These are phyloP conservation scores for Colletotrichum acutatum DNA, from an alignment of 2,329 filamentous ascomycete species.

Conservation along the genomic window DNA sequence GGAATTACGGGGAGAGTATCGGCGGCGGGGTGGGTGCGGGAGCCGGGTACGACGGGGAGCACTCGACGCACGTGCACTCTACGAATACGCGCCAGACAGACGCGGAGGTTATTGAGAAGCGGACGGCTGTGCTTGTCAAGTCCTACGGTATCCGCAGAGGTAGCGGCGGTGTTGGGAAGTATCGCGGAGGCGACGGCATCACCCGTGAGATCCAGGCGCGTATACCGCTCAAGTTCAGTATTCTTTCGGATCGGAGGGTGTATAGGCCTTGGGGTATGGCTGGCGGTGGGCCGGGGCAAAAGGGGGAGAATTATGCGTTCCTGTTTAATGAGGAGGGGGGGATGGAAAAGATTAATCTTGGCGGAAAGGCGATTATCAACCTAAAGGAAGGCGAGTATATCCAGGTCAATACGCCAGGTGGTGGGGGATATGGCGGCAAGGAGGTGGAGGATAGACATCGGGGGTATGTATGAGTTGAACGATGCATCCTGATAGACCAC, in stretches of 20 bases:
- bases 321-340: conserved; percentile 41
- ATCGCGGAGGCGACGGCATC: conserved; percentile 47
- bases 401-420: conserved; percentile 49
- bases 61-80: conserved; percentile 44
- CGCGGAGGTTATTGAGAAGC: conserved; percentile 47
- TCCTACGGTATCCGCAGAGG: conserved; percentile 43
- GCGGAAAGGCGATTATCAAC: conserved; percentile 45
- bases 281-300: conserved; percentile 42
- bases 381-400: conserved; percentile 47
- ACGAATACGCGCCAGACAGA: conserved; percentile 49
- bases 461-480: conserved; percentile 10
- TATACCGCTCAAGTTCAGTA: conserved; percentile 45
- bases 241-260: conserved; percentile 49
- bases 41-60: conserved; percentile 41
- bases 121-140: conserved; percentile 47
- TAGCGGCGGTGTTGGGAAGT: conserved; percentile 45
- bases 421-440: conserved; percentile 43
- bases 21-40: conserved; percentile 48
- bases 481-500: background rate
- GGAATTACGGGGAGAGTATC: conserved; percentile 47
- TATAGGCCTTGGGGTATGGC: conserved; percentile 48
- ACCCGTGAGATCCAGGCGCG: conserved; percentile 49
- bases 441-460: conserved; percentile 26
- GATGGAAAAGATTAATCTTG: conserved; percentile 45
- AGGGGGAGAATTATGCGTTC: conserved; percentile 44